These are phyloP conservation scores for Hemileccinum impolitum DNA, from an alignment of 768 basidiomycete genomes.

Conservation along the genomic window DNA sequence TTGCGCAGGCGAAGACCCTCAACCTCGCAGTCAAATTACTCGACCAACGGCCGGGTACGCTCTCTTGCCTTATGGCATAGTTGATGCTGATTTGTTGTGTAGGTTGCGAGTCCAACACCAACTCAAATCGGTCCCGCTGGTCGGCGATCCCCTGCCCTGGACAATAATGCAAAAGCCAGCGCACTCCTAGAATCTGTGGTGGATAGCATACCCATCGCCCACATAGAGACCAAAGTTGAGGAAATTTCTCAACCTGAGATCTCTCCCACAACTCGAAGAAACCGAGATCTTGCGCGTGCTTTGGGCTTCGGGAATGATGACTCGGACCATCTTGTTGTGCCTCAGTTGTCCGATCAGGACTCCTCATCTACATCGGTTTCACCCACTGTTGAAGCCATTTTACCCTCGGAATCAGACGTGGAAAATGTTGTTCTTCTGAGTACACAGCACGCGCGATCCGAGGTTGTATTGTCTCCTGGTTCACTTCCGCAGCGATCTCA, in stretches of 20 bases:
- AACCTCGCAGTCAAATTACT: constrained; percentile 80
- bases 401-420: constrained; percentile 19
- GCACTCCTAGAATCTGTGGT: constrained; percentile 65
- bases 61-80: background rate
- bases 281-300: constrained; percentile 73
- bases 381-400: constrained; percentile 35
- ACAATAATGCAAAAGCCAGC: constrained; percentile 57
- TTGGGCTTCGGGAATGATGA: constrained; percentile 58
- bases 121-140: constrained; percentile 30
- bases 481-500: constrained; percentile 26
- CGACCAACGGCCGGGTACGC: constrained; percentile 48
- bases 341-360: constrained; percentile 22
- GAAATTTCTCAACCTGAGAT: constrained; percentile 31
- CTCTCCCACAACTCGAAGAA: constrained; percentile 57
- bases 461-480: constrained; percentile 15
- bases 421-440: constrained; percentile 10
- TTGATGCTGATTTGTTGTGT: constrained; percentile 7
- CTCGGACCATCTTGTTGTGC: constrained; percentile 21
- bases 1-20: constrained; percentile 73
- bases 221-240: constrained; percentile 27
- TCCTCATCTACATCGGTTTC: constrained; percentile 30
- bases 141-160: constrained; percentile 35
- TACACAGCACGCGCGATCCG: background rate
- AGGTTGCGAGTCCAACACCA: constrained; percentile 61
- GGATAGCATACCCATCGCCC: constrained; percentile 46